Conservation (phyloP, 1,284 basidiomycete species). For the Ganoderma resinaceum region DNA sequence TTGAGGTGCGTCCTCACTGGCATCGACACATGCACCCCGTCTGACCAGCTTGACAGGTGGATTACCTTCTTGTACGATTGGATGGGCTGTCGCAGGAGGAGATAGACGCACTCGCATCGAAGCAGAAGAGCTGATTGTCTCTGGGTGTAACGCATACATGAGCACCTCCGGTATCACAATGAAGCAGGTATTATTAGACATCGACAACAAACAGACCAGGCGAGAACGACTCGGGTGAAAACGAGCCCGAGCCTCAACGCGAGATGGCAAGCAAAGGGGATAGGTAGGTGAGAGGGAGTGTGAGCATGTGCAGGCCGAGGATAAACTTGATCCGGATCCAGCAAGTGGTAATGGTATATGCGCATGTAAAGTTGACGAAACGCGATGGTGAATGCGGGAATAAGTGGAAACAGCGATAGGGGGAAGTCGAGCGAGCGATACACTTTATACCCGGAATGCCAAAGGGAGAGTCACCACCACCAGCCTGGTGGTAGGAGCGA, state of each 20-base stretch:
- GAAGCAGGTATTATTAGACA: conserved; percentile 12
- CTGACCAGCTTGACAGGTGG: conserved; percentile 64
- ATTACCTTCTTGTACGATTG: conserved; percentile 87
- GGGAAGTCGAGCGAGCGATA: conserved; percentile 12
- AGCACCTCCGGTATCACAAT: conserved; percentile 12
- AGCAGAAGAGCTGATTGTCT: conserved; percentile 19
- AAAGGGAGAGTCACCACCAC: background rate
- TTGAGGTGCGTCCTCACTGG: conserved; percentile 76
- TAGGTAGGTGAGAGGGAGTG: background rate
- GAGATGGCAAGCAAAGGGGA: background rate
- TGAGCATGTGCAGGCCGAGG: background rate
- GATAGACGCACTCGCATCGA: conserved; percentile 67
- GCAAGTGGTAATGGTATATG: conserved; percentile 6
- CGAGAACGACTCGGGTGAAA: background rate
- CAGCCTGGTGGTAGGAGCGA: conserved; percentile 9
- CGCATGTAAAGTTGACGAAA: background rate
- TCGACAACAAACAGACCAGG: background rate
- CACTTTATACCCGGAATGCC: conserved; percentile 3
- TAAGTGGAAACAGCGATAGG: background rate
- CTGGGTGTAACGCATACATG: conserved; percentile 12
- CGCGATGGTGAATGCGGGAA: background rate
- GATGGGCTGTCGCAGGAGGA: conserved; percentile 83
- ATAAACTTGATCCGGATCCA: conserved; percentile 15
- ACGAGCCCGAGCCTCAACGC: background rate
- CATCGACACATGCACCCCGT: background rate